Conservation (phyloP, 805 yeast genomes). For the Yamadazyma takamatsuzukensis region DNA sequence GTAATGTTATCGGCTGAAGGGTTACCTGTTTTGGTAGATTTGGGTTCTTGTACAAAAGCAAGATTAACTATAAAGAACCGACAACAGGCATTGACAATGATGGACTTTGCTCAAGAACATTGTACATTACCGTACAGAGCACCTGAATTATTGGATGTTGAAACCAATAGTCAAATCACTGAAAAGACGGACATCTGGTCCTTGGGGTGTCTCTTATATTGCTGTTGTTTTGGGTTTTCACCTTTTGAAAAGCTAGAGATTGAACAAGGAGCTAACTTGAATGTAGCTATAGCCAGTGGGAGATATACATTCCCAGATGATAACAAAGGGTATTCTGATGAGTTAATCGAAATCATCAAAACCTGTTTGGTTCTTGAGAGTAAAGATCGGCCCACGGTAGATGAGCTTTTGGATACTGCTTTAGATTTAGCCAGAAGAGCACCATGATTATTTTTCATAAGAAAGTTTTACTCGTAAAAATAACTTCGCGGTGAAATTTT, state of each 20-base stretch:
- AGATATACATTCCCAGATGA: constrained; percentile 54
- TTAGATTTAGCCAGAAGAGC: constrained; percentile 27
- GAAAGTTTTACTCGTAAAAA: no score
- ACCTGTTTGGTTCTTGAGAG: constrained; percentile 65
- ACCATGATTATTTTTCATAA: no score
- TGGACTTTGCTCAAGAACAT: constrained; percentile 79
- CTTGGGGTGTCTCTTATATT: constrained; percentile 78
- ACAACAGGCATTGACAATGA: constrained; percentile 69
- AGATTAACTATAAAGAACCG: constrained; percentile 51
- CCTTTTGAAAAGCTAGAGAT: constrained; percentile 86
- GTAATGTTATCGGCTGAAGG: constrained; percentile 76
- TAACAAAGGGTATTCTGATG: constrained; percentile 50
- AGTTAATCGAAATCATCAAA: constrained; percentile 52
- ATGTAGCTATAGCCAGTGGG: constrained; percentile 70
- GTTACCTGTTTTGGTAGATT: constrained; percentile 74
- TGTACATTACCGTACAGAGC: constrained; percentile 87
- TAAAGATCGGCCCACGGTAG: constrained; percentile 57
- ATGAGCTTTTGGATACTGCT: constrained; percentile 51
- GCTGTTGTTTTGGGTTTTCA: constrained; percentile 71
- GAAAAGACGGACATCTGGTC: constrained; percentile 91
- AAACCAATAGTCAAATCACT: constrained; percentile 58
- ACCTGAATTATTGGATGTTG: constrained; percentile 82
- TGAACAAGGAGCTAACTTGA: constrained; percentile 77
- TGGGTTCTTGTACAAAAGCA: constrained; percentile 76
- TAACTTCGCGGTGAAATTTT: no score